Evolutionary conservation across 2,329 filamentous ascomycete species (phyloP), one percentile per base, ranked within the genome.

Genomic region (Colletotrichum lupini): DNA sequence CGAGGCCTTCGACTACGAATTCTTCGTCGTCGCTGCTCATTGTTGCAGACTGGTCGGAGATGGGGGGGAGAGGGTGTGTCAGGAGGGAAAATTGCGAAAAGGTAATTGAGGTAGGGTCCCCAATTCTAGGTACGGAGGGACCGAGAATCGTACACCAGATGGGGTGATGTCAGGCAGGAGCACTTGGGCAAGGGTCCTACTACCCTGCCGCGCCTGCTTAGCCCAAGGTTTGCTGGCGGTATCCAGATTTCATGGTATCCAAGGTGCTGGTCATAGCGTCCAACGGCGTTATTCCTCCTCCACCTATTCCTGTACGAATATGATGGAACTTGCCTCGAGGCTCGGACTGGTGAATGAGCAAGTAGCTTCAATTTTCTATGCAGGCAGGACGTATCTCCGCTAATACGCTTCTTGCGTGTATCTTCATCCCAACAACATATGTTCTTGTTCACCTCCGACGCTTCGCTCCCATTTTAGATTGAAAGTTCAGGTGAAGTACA

Each of bases 11-110:
- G 55, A 92, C 84, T 74, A 89, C 86, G 77, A 87, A 85, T 59
- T 92, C 90, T 65, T 91, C 89, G 77, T 89, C 88, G 83, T 90
- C 88, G 78, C 87, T 89, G 78, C 71, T 73, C 90, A 92, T 92
- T 61, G 73, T 82, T 70, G 69, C 46, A 57, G 24, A n/a, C 28
- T 22, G 32, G n/a, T 65, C 28, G 49, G 35, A 16, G 12, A 56
- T 24, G 37, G 9, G 22, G n/a, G 35, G 22, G 19, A 14, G 19
- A 57, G n/a, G n/a, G 26, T 32, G 52, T 61, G 55, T 37, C 61
- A 37, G 46, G 46, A 55, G 56, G 52, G 12, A 65, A 56, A 37
- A 19, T 3, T 32, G 61, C 26, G 14, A 32, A 65, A 66, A 59
- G 35, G 30, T 5, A 42, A 59, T 32, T 55, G 7, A 26, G 28